Conservation (phyloP, 257 asterid genomes). For the Pogostemon cablin region DNA sequence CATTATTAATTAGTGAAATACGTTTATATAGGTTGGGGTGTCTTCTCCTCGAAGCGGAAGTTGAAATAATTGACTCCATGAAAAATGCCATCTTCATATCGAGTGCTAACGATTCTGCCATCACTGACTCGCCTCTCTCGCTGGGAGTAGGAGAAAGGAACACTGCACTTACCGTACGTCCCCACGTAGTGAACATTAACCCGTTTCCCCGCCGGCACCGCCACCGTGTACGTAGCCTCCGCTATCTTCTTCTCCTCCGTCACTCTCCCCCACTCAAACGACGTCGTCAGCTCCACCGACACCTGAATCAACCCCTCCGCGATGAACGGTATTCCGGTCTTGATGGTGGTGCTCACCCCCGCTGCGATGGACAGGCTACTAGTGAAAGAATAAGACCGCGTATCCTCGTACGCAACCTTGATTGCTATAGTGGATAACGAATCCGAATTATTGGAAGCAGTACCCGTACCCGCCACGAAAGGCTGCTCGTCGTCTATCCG, state of each 20-base stretch:
- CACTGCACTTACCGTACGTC: neutral
- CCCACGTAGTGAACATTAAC: neutral
- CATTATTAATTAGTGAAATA: too few relatives aligned
- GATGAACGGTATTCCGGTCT: neutral
- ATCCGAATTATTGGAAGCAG: neutral
- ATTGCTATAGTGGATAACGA: neutral
- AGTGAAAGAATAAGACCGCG: neutral
- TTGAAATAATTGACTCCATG: constrained; percentile 4
- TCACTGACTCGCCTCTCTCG: neutral
- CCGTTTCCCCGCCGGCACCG: neutral
- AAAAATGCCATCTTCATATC: neutral
- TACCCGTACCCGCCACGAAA: neutral
- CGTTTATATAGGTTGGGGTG: neutral
- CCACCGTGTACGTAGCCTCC: neutral
- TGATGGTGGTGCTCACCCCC: neutral
- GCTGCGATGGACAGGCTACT: neutral
- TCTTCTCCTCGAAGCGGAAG: neutral
- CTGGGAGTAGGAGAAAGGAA: constrained; percentile 21
- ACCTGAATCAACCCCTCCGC: neutral
- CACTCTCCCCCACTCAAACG: neutral
- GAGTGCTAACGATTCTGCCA: neutral
- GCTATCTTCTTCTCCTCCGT: neutral
- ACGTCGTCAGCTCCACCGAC: neutral
- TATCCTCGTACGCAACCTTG: neutral
- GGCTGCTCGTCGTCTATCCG: constrained; percentile 3